Evolutionary conservation across 306 rosid genomes (phyloP).

Genomic region (Cajanus cajan): DNA sequence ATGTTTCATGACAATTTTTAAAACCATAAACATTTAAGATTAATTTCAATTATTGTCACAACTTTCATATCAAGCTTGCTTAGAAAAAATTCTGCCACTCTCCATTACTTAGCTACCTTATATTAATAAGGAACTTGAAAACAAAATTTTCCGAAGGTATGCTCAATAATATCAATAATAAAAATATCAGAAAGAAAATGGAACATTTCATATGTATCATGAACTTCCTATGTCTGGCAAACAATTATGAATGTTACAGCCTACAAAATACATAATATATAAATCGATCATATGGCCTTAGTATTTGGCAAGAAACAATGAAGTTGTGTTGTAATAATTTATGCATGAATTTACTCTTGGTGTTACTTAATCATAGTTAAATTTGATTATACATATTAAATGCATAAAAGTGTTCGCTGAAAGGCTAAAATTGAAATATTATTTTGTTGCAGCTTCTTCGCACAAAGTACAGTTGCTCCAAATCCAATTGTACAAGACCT

Average conservation of each 20-base stretch:
- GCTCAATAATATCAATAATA: not conserved
- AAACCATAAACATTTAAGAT: not conserved
- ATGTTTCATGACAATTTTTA: not conserved
- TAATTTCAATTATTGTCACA: not conserved
- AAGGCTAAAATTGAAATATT: slow-evolving; percentile 17
- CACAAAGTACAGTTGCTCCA: slow-evolving; percentile 40
- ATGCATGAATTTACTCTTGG: not conserved
- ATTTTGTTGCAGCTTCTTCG: slow-evolving; percentile 47
- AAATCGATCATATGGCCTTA: not conserved
- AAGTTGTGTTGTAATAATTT: not conserved
- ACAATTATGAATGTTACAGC: not conserved
- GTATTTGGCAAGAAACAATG: not conserved
- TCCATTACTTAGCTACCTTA: not conserved
- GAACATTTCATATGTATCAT: not conserved
- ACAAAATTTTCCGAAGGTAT: not conserved
- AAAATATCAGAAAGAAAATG: not conserved
- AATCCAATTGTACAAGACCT: slow-evolving; percentile 24
- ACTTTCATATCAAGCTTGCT: not conserved
- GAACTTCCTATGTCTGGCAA: not conserved
- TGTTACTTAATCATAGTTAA: not conserved
- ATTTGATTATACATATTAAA: not conserved
- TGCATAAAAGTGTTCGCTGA: not conserved
- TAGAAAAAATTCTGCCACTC: not conserved
- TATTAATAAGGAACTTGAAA: not conserved
- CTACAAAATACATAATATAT: not conserved